Evolutionary conservation across 306 rosid species (phyloP), one percentile per base, ranked within the genome.

Genomic region (Hippophae rhamnoides): DNA sequence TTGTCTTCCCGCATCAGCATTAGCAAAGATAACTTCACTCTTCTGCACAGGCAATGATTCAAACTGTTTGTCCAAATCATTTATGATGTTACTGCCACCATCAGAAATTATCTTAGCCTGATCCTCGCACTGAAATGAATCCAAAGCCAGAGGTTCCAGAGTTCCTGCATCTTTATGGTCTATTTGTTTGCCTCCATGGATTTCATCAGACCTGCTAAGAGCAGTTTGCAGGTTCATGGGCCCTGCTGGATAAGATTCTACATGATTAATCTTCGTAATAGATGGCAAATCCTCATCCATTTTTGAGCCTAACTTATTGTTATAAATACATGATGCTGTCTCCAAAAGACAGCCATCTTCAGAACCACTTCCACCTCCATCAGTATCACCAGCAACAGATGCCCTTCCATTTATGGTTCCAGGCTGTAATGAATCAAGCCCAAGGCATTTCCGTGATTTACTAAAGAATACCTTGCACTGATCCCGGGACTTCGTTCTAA

Each of bases 391-490:
- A 58, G 76, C 79, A 54, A 50, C 74, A 10, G 81, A 83, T 43
- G 78, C 68, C 53, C 77, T 82, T 5, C 44, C 80, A 84, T 70
- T 77, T 67, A 72, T 77, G 63, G 76, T 67, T 48, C 66, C 68
- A 52, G 82, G 80, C 56, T 52, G 83, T 60, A 82, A 55, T 49
- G 74, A 65, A 79, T 93, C 87, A 65, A 89, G 73, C 14, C 90
- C 94, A 75, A 93, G 94, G 67, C 94, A 81, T 62, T 84, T 93
- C 54, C 89, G 79, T 57, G 89, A 93, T 84, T 93, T 93, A 66
- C 99, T 93, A 65, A 86, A 93, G 69, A 89, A 93, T 54, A 84
- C 84, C 71, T 84, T 93, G 81, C 99, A 93, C 72, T 93, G 95
- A 54, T 86, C 89, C 67, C 70, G 73, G 46, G 95, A 83, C 70